Conservation (phyloP, 805 yeast species). For the Candida maesae region DNA sequence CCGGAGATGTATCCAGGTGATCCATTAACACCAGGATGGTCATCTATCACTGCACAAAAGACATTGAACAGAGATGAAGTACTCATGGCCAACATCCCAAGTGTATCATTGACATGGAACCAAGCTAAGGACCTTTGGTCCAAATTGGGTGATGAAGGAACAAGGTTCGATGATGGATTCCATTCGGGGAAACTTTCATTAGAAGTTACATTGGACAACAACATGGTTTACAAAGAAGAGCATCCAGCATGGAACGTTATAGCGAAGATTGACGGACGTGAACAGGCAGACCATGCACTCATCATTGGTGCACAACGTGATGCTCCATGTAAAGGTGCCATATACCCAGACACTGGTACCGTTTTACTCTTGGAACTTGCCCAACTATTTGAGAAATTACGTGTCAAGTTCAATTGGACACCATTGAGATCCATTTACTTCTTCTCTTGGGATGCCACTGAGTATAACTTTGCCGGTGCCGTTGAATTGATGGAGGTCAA, state of each 20-base stretch:
- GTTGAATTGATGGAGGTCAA: slow-evolving; percentile 67
- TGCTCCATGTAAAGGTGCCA: slow-evolving; percentile 70
- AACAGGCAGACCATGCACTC: slow-evolving; percentile 68
- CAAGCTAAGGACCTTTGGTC: slow-evolving; percentile 50
- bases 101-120: slow-evolving; percentile 71
- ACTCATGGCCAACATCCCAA: slow-evolving; percentile 62
- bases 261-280: slow-evolving; percentile 75
- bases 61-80: slow-evolving; percentile 44
- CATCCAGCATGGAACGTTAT: slow-evolving; percentile 78
- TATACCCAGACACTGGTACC: slow-evolving; percentile 70
- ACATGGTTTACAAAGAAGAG: slow-evolving; percentile 29
- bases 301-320: slow-evolving; percentile 84
- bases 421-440: slow-evolving; percentile 83
- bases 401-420: slow-evolving; percentile 65
- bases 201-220: slow-evolving; percentile 21
- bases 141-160: slow-evolving; percentile 18
- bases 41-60: slow-evolving; percentile 36
- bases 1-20: slow-evolving; percentile 71
- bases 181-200: slow-evolving; percentile 24
- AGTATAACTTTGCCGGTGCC: slow-evolving; percentile 82
- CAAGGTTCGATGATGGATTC: slow-evolving; percentile 13
- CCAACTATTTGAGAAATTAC: slow-evolving; percentile 60
- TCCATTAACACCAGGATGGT: slow-evolving; percentile 75
- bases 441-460: slow-evolving; percentile 78
- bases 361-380: slow-evolving; percentile 68